Evolutionary conservation across 306 rosid species (phyloP), one percentile per base, ranked within the genome.

Genomic region (Mimosa bimucronata): DNA sequence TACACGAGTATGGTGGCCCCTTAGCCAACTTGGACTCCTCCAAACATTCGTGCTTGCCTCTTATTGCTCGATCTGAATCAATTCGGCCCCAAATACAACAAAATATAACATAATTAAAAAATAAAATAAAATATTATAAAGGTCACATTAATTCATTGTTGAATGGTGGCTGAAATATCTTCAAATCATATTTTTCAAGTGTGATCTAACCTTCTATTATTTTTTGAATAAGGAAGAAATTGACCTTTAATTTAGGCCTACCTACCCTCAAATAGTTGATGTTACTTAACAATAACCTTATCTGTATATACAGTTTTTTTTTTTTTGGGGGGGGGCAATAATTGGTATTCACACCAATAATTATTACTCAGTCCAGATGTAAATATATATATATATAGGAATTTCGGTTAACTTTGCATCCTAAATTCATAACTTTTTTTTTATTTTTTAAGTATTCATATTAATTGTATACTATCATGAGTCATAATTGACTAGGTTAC

Each of bases 11-110:
- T 1, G 74, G 13, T 42, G 6, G 23, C 28, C 53, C 48, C 58
- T 1, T 25, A 6, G 64, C 44, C 37, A 42, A 19, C 52, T 53
- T 45, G 61, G 82, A 74, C 25, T 40, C 48, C 58, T 7, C 9
- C 25, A 67, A 60, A 76, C 23, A 40, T 66, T 67, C 87, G 91
- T 88, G 90, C 79, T 60, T 78, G 81, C 86, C 78, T 67, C 73
- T 73, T 23, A 15, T 72, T 42, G 53, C 60, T 69, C 3, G 58
- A 52, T 74, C 71, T 46, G 21, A 62, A 31, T 34, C 37, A 68
- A 82, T 69, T 70, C 23, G 72, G 78, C 50, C 70, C 58, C 68
- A 57, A 44, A 42, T 14, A 26, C 25, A 52, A 19, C 25, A 19
- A 52, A 52, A 50, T 50, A 50, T 16, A 52, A 18, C 5, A 44